Evolutionary conservation across 2,329 filamentous ascomycete species (phyloP).

Genomic region (Sarocladium brachiariae): DNA sequence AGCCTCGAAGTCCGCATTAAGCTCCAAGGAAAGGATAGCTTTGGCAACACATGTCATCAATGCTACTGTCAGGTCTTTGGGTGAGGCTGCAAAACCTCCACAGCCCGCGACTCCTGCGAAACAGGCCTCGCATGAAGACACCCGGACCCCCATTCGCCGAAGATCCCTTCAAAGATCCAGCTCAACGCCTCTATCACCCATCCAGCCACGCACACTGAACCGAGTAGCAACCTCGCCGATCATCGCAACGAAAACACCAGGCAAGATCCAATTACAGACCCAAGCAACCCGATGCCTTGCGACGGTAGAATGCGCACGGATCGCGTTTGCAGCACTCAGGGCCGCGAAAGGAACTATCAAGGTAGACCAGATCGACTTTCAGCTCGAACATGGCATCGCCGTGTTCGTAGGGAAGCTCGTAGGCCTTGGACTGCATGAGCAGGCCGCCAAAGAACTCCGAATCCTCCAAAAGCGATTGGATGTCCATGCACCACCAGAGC

Average conservation of each 20-base stretch:
- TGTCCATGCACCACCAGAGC: slow-evolving; percentile 17
- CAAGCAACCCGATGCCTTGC: slow-evolving; percentile 43
- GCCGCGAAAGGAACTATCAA: slow-evolving; percentile 47
- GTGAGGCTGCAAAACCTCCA: slow-evolving; percentile 54
- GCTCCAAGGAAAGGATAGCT: slow-evolving; percentile 49
- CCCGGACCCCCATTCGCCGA: slow-evolving; percentile 28
- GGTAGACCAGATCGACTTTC: slow-evolving; percentile 52
- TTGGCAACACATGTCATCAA: slow-evolving; percentile 72
- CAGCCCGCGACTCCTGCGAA: slow-evolving; percentile 25
- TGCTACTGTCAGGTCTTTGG: slow-evolving; percentile 58
- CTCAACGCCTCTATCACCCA: slow-evolving; percentile 52
- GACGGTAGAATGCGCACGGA: slow-evolving; percentile 61
- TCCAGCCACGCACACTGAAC: slow-evolving; percentile 56
- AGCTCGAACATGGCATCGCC: slow-evolving; percentile 68
- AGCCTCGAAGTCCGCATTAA: slow-evolving; percentile 23
- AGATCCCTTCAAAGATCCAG: slow-evolving; percentile 45
- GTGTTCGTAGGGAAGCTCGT: slow-evolving; percentile 62
- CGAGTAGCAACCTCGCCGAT: slow-evolving; percentile 49
- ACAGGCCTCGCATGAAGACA: slow-evolving; percentile 25
- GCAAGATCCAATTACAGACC: slow-evolving; percentile 19
- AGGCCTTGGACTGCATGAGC: slow-evolving; percentile 55
- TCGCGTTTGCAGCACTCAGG: slow-evolving; percentile 60
- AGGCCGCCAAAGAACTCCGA: slow-evolving; percentile 62
- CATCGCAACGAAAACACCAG: slow-evolving; percentile 24
- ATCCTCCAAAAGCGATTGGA: slow-evolving; percentile 60